Base-by-base conservation (phyloP, 192 early-diverging fungal species). In the Gaertneriomyces sp. region DNA sequence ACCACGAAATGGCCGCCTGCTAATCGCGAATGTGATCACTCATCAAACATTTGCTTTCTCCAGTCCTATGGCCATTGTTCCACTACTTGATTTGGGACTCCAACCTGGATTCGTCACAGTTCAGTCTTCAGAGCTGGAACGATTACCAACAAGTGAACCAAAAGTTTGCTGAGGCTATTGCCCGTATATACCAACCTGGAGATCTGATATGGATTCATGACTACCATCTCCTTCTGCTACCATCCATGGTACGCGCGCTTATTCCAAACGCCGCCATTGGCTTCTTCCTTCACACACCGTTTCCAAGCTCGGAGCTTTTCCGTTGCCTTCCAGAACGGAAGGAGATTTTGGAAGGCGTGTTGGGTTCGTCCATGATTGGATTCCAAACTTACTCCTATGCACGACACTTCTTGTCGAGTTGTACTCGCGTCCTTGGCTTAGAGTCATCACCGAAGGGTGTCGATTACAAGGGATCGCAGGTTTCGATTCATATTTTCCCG, bases 321-420 rank as follows among this genome's bases (percentile, higher is more conserved):
- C 71, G 84, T 6, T 82, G 83, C 64, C 66, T 85, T 7, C 76
- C 84, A 8, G 76, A 85, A 47, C 90, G 95, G 61, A 87, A 85
- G 45, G 87, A 94, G 53, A 83, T 97, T 12, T 74, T 97, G 42
- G 69, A 82, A 41, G 96, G 95, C 42, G 85, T 99, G 64, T 80
- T 99, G 4, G 94, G 93, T 42, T 81, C 94, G n/a, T 92, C 90
- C 60, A 84, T 93, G 74, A 87, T 98, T 55, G 95, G 93, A 12
- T 97, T 97, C 76, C 96, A 98, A 86, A 97, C 94, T 5, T 97
- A 93, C 74, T 92, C 91, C 5, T 95, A 97, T 69, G 89, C 93
- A 5, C 61, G 82, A 6, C 96, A 99, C 69, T 99, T 99, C 68
- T 85, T 92, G 52, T 89, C 87, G 65, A 89, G 82, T 46, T 98